Evolutionary conservation across 1,284 basidiomycete genomes (phyloP).

Genomic region (Austroboletus novae-zelandiae): DNA sequence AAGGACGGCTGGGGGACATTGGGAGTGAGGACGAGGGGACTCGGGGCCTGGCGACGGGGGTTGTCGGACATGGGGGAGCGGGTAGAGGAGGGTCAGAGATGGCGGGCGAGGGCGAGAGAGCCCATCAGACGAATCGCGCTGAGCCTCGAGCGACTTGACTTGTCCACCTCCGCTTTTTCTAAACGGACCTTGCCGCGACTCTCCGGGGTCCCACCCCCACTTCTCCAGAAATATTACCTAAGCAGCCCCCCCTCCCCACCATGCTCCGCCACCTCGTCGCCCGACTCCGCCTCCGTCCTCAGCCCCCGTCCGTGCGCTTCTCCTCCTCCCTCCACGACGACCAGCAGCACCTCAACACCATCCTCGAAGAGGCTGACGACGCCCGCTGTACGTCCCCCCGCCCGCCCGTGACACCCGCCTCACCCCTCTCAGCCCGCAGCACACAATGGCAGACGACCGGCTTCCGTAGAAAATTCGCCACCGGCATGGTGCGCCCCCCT

Average conservation of each 20-base stretch:
- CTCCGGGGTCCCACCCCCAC: slow-evolving; percentile 20
- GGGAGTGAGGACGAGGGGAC: slow-evolving; percentile 73
- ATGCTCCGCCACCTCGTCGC: slow-evolving; percentile 3
- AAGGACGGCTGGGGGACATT: slow-evolving; percentile 49
- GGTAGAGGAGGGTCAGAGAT: slow-evolving; percentile 11
- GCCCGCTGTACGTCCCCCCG: slow-evolving; percentile 9
- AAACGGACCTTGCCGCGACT: slow-evolving; percentile 14
- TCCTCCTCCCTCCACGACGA: slow-evolving; percentile 21
- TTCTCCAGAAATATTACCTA: slow-evolving; percentile 5
- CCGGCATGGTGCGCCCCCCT: slow-evolving; percentile 16
- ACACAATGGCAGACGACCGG: slow-evolving; percentile 23
- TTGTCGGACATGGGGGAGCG: slow-evolving; percentile 16
- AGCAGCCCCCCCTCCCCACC: slow-evolving; percentile 4
- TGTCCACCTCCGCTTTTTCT: background rate
- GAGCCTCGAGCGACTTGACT: background rate
- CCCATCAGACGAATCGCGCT: slow-evolving; percentile 17
- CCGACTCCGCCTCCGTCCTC: slow-evolving; percentile 8
- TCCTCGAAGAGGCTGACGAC: slow-evolving; percentile 23
- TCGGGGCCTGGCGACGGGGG: slow-evolving; percentile 67
- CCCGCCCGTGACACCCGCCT: rapidly evolving
- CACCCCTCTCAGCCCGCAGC: slow-evolving; percentile 6
- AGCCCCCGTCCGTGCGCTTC: slow-evolving; percentile 4
- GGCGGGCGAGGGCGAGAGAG: slow-evolving; percentile 8
- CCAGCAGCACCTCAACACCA: slow-evolving; percentile 23
- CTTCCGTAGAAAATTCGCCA: slow-evolving; percentile 26